These are phyloP conservation scores for Lachnellula occidentalis DNA, from an alignment of 2,329 filamentous ascomycete species.

Conservation along the genomic window DNA sequence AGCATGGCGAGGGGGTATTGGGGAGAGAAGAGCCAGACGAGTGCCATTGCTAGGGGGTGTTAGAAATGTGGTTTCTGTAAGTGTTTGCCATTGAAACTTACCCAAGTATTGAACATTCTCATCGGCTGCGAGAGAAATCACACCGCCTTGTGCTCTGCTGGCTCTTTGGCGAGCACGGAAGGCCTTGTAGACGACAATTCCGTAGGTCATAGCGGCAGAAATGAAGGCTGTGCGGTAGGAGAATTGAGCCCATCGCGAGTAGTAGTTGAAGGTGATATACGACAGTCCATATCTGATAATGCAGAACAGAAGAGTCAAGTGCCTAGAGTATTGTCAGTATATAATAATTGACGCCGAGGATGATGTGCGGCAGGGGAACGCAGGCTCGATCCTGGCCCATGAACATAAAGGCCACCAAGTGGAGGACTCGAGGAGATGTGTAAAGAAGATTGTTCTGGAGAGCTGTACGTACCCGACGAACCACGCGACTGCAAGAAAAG, in stretches of 20 bases:
- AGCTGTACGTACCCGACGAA: slow-evolving; percentile 64
- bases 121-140: slow-evolving; percentile 66
- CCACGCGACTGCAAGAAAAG: slow-evolving; percentile 58
- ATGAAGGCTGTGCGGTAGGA: slow-evolving; percentile 89
- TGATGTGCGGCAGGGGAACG: slow-evolving; percentile 17
- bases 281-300: slow-evolving; percentile 80
- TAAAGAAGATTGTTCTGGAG: neutral
- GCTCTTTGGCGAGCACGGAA: slow-evolving; percentile 79
- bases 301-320: slow-evolving; percentile 77
- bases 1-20: slow-evolving; percentile 87
- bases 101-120: slow-evolving; percentile 98
- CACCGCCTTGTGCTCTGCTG: slow-evolving; percentile 52
- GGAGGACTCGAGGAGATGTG: slow-evolving; percentile 2
- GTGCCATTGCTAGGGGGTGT: slow-evolving; percentile 67
- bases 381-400: slow-evolving; percentile 13
- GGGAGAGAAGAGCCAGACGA: slow-evolving; percentile 89
- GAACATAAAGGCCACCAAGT: slow-evolving; percentile 7
- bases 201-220: slow-evolving; percentile 86
- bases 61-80: slow-evolving; percentile 7
- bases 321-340: slow-evolving; percentile 47
- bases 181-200: slow-evolving; percentile 98
- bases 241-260: slow-evolving; percentile 68
- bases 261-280: slow-evolving; percentile 84
- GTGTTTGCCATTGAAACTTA: slow-evolving; percentile 44
- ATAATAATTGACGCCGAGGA: neutral